Conservation (phyloP, 1,284 basidiomycete genomes). For the Ceratobasidium sp. region DNA sequence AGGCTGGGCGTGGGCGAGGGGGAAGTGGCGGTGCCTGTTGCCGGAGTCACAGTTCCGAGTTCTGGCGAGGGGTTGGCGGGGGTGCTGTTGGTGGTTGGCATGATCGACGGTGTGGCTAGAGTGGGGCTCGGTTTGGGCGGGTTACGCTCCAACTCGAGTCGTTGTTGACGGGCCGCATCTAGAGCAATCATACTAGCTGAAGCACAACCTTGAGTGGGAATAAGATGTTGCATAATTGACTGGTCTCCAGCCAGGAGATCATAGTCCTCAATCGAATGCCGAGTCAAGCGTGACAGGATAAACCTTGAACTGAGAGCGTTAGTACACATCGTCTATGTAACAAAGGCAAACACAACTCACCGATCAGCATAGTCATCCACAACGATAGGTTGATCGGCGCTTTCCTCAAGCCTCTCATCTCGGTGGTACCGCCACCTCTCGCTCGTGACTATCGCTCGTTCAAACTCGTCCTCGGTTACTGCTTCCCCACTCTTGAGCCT, state of each 20-base stretch:
- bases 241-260: slow-evolving; percentile 34
- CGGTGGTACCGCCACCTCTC: slow-evolving; percentile 79
- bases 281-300: slow-evolving; percentile 31
- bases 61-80: slow-evolving; percentile 28
- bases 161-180: slow-evolving; percentile 34
- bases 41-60: neutral
- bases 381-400: slow-evolving; percentile 69
- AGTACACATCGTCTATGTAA: neutral
- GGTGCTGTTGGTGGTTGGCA: neutral
- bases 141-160: slow-evolving; percentile 37
- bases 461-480: slow-evolving; percentile 59
- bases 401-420: slow-evolving; percentile 71
- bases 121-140: slow-evolving; percentile 39
- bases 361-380: slow-evolving; percentile 76
- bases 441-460: slow-evolving; percentile 60
- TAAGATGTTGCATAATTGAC: slow-evolving; percentile 38
- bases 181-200: slow-evolving; percentile 23
- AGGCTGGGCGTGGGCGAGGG: slow-evolving; percentile 7
- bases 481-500: slow-evolving; percentile 53
- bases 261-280: slow-evolving; percentile 37
- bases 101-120: neutral
- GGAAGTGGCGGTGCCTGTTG: neutral
- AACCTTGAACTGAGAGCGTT: slow-evolving; percentile 30
- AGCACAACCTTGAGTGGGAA: slow-evolving; percentile 19
- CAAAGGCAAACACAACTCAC: slow-evolving; percentile 60